Conservation (phyloP, 148 eudicot genomes). For the Arctostaphylos glauca region DNA sequence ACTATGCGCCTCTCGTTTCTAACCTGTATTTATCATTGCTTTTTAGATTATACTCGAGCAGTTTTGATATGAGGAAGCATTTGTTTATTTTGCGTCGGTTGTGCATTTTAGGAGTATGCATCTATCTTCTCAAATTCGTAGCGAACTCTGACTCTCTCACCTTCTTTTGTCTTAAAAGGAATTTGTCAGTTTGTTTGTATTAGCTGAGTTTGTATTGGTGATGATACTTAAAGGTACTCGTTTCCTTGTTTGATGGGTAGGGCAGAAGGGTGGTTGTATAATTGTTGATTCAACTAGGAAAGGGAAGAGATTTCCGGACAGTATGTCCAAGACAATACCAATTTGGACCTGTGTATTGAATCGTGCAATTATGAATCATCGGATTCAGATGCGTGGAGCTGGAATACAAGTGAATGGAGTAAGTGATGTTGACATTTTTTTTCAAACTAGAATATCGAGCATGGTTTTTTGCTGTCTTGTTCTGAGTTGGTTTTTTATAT, state of each 20-base stretch:
- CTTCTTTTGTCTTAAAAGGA: not conserved
- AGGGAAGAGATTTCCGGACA: slow-evolving; percentile 98
- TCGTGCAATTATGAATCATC: slow-evolving; percentile 56
- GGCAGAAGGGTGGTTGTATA: slow-evolving; percentile 88
- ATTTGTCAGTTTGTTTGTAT: not conserved
- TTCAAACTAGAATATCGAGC: not conserved
- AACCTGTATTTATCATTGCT: not conserved
- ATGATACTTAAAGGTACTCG: not conserved
- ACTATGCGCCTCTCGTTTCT: not conserved
- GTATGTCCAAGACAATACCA: slow-evolving; percentile 97
- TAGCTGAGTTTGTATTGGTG: not conserved
- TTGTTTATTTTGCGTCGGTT: not conserved
- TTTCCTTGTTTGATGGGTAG: slow-evolving; percentile 39
- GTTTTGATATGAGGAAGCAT: not conserved
- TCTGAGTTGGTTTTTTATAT: not conserved
- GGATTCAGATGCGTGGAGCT: slow-evolving; percentile 27
- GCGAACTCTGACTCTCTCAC: not conserved
- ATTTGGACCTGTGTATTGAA: slow-evolving; percentile 94
- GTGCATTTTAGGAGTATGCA: not conserved
- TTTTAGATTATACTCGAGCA: not conserved
- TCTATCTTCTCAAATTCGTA: not conserved
- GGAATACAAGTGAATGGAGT: slow-evolving; percentile 28
- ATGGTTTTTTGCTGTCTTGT: not conserved
- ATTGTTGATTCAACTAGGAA: slow-evolving; percentile 92
- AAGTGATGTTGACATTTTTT: slow-evolving; percentile 27